Conservation (phyloP, 2,329 filamentous ascomycete species). For the Phyllosticta citribraziliensis region DNA sequence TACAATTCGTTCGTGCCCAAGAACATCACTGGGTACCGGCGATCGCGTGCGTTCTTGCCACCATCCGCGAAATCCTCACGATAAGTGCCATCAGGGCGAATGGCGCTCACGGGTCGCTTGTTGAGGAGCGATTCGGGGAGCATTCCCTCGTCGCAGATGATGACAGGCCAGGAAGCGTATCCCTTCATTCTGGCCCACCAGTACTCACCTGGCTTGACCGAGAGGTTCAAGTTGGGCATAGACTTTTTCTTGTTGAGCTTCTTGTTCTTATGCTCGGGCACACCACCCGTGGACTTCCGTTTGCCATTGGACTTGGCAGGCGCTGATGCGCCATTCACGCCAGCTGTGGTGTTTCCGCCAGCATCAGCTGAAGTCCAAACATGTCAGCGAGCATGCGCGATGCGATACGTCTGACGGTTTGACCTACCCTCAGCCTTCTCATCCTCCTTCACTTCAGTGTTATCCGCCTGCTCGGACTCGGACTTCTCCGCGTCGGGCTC, state of each 20-base stretch:
- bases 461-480: constrained; percentile 1
- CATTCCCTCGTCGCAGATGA: constrained; percentile 92
- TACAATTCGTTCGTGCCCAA: constrained; percentile 94
- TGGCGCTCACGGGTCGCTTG: constrained; percentile 74
- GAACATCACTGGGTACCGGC: constrained; percentile 93
- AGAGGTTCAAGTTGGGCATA: constrained; percentile 53
- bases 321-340: constrained; percentile 41
- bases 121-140: constrained; percentile 69
- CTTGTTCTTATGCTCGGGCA: constrained; percentile 60
- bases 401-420: background rate
- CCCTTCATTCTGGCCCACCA: constrained; percentile 92
- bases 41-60: constrained; percentile 74
- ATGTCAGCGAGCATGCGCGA: background rate
- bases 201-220: constrained; percentile 83
- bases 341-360: constrained; percentile 30
- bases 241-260: constrained; percentile 82
- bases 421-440: constrained; percentile 16
- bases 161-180: constrained; percentile 86
- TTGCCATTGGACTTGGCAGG: constrained; percentile 35
- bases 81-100: constrained; percentile 73
- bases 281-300: constrained; percentile 63
- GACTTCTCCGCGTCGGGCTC: constrained; percentile 3
- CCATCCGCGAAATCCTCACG: constrained; percentile 79
- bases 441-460: constrained; percentile 13
- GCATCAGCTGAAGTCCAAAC: constrained; percentile 20